Evolutionary conservation across 345 rosid genomes (phyloP), one percentile per base, ranked within the genome.

Genomic region (Garcia nutans): DNA sequence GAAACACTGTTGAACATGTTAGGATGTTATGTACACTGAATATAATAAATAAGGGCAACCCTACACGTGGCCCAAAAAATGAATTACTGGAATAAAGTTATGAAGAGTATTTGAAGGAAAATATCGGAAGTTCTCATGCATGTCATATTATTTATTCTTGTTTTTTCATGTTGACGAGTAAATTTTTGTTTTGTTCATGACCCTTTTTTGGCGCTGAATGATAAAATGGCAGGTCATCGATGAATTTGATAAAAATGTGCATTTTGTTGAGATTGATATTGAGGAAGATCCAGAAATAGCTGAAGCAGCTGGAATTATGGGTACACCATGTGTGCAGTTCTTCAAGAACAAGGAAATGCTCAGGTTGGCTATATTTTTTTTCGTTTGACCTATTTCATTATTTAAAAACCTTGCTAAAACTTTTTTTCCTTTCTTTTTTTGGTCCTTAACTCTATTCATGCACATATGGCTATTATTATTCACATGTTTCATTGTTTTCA

Each of bases 241-340:
- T 79, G 99, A 96, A 79, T 96, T 84, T 78, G 88, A 89, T 81
- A 77, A 87, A 72, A 88, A 88, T 77, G 97, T 96, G 56, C 98
- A 96, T 81, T 93, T 91, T 63, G 92, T 96, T 57, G 98, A 96
- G 80, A 96, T 93, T 56, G 99, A 96, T 76, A 96, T 93, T 0
- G 99, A 93, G 84, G 99, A 93, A 89, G 99, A 96, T 80, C 98
- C 64, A 63, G 98, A 93, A 80, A 85, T 96, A 76, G 96, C 98
- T 68, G 96, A 96, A 85, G 96, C 97, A 42, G 99, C 98, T 54
- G 97, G 88, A 79, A 95, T 95, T 60, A 95, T 95, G 98, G 98
- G 99, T 52, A 93, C 98, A 20, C 98, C 98, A 9, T 93, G 97
- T 16, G 98, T 96, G 77, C 98, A 96, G 83, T 96, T 93, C 81